These are phyloP conservation scores for Catunica adiposa DNA, from an alignment of 2,329 filamentous ascomycete genomes.

Conservation along the genomic window DNA sequence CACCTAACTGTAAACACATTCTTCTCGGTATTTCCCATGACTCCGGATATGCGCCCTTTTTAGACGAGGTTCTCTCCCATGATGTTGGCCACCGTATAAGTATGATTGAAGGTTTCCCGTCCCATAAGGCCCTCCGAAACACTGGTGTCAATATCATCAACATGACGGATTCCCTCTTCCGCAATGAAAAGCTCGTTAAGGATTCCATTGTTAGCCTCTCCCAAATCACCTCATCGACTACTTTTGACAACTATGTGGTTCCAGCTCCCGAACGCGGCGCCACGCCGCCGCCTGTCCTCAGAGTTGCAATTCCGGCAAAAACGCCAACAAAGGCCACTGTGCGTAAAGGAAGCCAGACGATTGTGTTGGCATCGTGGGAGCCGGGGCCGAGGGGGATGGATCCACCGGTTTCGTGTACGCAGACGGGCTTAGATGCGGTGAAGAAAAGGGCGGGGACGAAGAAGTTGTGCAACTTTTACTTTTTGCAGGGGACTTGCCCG, in stretches of 20 bases:
- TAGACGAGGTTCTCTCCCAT: conserved; percentile 37
- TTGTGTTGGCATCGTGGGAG: neutral
- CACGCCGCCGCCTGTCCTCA: conserved; percentile 5
- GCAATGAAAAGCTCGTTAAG: conserved; percentile 31
- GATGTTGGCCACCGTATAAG: conserved; percentile 29
- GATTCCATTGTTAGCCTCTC: conserved; percentile 18
- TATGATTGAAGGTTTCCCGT: conserved; percentile 36
- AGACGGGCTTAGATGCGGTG: conserved; percentile 32
- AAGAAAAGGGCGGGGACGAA: conserved; percentile 37
- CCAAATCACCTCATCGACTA: neutral
- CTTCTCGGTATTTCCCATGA: conserved; percentile 47
- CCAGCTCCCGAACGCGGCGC: neutral
- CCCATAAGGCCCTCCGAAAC: conserved; percentile 13
- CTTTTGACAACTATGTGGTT: neutral
- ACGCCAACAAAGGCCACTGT: neutral
- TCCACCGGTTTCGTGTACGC: neutral
- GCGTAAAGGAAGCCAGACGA: neutral
- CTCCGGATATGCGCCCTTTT: conserved; percentile 40
- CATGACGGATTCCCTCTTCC: conserved; percentile 34
- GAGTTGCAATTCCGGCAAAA: conserved; percentile 4
- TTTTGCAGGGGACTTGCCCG: conserved; percentile 38
- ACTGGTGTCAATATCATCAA: conserved; percentile 31
- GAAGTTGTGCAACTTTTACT: conserved; percentile 48
- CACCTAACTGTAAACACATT: conserved; percentile 45
- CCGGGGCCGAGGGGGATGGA: conserved; percentile 7